Base-by-base conservation (phyloP, 257 asterid genomes). In the Scutellaria minor region DNA sequence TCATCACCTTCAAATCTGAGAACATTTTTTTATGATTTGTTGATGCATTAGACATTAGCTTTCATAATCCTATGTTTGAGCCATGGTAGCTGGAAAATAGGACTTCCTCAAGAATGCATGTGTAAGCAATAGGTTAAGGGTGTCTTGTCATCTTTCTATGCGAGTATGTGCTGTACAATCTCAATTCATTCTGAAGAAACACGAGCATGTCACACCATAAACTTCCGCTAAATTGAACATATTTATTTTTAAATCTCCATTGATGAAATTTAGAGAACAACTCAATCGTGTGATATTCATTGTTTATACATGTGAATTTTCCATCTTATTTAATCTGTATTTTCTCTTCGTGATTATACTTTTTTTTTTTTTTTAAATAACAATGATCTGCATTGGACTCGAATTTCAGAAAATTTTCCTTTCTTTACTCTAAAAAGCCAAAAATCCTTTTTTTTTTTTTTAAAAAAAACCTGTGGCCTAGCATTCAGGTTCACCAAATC, bases 1-100 rank as follows among this genome's bases (percentile, higher is more conserved):
- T 64, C 53, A 53, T 64, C 48, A 62, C 66, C 50, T 14, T 40
- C 24, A 57, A 63, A 31, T 42, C 18, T 57, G 45, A 64, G 51
- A 70, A 35, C 47, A 55, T 46, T 11, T 64, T 62, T 54, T 62
- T 11, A 51, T 62, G 24, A 40, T 6, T 62, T 31, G 42, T 37
- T 70, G 61, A 68, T 22, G 55, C 68, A 55, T 64, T 53, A 9
- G 54, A 31, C 37, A 2, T 31, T 31, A 31, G 37, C 37, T 47
- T 35, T 65, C 3, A 7, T 54, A 15, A 59, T 48, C 14, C 69
- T 44, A 15, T 52, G 39, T 37, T 75, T 11, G 9, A 35, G 53
- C 39, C 10, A 42, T 63, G 40, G 40, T 13, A 61, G 18, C 67
- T 61, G 15, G 51, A 64, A 15, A 64, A 12, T 18, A 31, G 50